Evolutionary conservation across 139 green algal genomes (phyloP).

Genomic region (Eudorina sp.): DNA sequence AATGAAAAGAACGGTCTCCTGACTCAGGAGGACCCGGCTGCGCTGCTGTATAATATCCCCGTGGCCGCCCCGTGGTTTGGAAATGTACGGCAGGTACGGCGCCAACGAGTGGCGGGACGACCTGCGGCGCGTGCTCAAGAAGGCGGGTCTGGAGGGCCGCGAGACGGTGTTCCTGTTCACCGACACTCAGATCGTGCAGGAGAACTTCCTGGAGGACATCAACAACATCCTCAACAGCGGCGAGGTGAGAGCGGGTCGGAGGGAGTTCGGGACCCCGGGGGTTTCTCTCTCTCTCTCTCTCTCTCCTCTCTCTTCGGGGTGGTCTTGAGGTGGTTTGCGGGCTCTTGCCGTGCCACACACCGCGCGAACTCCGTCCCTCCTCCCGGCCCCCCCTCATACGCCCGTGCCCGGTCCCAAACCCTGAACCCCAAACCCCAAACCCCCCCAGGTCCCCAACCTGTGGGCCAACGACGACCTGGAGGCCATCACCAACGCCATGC

Average conservation of each 20-base stretch:
- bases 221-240: constrained; percentile 90
- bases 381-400: background rate
- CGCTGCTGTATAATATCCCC: no score
- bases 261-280: no score
- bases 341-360: no score
- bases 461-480: constrained; percentile 80
- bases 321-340: no score
- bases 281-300: no score
- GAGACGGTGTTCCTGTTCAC: constrained; percentile 85
- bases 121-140: constrained; percentile 82
- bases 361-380: background rate
- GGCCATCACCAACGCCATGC: constrained; percentile 74
- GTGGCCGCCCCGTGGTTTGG: no score
- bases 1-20: no score
- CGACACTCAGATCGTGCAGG: constrained; percentile 88
- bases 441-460: constrained; percentile 79
- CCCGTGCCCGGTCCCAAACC: constrained; percentile 69
- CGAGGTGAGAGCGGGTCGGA: constrained; percentile 47
- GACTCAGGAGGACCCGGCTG: no score
- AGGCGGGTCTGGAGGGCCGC: constrained; percentile 80
- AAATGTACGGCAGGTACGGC: constrained; percentile 65
- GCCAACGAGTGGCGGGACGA: constrained; percentile 76
- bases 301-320: constrained; percentile 10
- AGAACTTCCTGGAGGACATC: constrained; percentile 90
- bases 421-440: background rate